These are phyloP conservation scores for Leccinum subtestaceum DNA, from an alignment of 768 basidiomycete genomes.

Conservation along the genomic window DNA sequence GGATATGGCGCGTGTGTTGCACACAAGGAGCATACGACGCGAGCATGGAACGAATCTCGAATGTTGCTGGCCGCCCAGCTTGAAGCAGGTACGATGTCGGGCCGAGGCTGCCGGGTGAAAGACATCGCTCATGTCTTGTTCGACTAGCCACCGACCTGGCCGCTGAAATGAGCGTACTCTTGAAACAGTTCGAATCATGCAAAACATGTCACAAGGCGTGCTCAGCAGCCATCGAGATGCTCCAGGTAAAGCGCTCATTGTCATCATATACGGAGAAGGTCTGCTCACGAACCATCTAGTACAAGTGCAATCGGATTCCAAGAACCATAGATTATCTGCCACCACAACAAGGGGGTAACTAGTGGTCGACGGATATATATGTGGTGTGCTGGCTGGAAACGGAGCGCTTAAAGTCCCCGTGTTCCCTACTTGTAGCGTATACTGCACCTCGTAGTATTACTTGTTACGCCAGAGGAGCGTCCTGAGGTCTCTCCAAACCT, in stretches of 20 bases:
- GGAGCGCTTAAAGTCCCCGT: not conserved
- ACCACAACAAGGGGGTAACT: slow-evolving; percentile 23
- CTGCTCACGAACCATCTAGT: slow-evolving; percentile 37
- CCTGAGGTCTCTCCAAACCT: slow-evolving; percentile 75
- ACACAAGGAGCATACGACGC: slow-evolving; percentile 45
- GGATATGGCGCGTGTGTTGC: slow-evolving; percentile 62
- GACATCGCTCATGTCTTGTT: slow-evolving; percentile 7
- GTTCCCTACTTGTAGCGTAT: not conserved
- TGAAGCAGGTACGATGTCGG: slow-evolving; percentile 45
- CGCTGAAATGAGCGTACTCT: slow-evolving; percentile 60
- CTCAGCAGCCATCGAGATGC: slow-evolving; percentile 65
- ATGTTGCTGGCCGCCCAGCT: slow-evolving; percentile 44
- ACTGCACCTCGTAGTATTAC: slow-evolving; percentile 29
- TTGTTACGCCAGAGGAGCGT: slow-evolving; percentile 93
- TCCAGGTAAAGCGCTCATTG: slow-evolving; percentile 44
- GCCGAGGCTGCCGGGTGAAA: not conserved
- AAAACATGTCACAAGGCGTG: slow-evolving; percentile 57
- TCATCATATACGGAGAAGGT: not conserved
- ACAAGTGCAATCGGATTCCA: slow-evolving; percentile 59
- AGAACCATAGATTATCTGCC: slow-evolving; percentile 49
- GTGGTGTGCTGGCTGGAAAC: slow-evolving; percentile 6
- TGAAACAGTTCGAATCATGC: slow-evolving; percentile 47
- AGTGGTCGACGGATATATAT: not conserved
- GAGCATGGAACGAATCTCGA: slow-evolving; percentile 52
- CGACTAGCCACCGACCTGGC: slow-evolving; percentile 60